Evolutionary conservation across 2,329 filamentous ascomycete species (phyloP).

Genomic region (Penicillium sclerotigenum): DNA sequence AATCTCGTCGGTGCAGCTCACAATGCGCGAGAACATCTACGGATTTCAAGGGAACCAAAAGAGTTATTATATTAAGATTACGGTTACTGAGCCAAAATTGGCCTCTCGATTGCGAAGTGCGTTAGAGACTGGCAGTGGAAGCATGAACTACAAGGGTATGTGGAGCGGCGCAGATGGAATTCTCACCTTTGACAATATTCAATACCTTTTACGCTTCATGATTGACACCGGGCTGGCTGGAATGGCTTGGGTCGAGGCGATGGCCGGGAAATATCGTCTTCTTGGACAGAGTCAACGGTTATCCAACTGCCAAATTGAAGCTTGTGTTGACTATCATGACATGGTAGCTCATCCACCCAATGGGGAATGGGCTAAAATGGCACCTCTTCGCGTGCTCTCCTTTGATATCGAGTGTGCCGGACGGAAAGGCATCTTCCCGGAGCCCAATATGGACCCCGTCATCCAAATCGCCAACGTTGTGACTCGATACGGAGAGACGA

Average conservation of each 20-base stretch:
- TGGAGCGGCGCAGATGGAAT: conserved; percentile 75
- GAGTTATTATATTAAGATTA: conserved; percentile 89
- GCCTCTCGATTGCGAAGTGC: conserved; percentile 71
- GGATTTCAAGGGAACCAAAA: conserved; percentile 92
- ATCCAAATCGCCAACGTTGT: conserved; percentile 98
- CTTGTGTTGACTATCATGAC: conserved; percentile 75
- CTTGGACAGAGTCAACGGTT: conserved; percentile 65
- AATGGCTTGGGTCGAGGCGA: conserved; percentile 96
- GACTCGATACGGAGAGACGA: conserved; percentile 88
- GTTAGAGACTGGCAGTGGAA: conserved; percentile 63
- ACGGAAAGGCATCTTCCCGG: conserved; percentile 94
- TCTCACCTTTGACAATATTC: conserved; percentile 91
- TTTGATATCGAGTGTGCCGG: conserved; percentile 99
- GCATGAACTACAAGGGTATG: conserved; percentile 84
- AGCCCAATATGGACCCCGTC: conserved; percentile 85
- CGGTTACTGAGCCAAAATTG: conserved; percentile 81
- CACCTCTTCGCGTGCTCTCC: conserved; percentile 83
- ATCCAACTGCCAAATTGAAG: conserved; percentile 96
- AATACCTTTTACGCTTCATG: conserved; percentile 96
- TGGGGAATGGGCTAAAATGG: conserved; percentile 98
- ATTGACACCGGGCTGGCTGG: conserved; percentile 90
- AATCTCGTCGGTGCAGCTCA: conserved; percentile 77
- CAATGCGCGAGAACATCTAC: conserved; percentile 85
- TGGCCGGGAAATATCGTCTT: conserved; percentile 68
- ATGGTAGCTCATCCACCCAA: conserved; percentile 83